A percentile compares a stretch with the other conserved stretches of the same genome.
Conservation (phyloP, 371 early-diverging fungal species). For the Apophysomyces sp. region DNA sequence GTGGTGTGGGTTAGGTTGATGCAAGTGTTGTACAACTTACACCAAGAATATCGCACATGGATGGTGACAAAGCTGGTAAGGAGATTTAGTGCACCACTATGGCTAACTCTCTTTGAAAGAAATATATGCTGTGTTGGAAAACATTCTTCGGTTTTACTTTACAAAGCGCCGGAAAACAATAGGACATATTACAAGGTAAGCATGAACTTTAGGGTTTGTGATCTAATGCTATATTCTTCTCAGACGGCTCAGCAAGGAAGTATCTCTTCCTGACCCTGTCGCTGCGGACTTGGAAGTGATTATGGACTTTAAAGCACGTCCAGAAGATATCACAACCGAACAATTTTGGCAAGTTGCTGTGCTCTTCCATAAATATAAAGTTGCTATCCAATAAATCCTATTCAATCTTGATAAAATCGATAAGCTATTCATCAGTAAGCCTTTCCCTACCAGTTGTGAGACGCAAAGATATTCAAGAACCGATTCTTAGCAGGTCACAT, state of each 20-base stretch:
- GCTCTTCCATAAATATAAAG: conserved; percentile 29
- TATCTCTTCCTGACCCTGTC: conserved; percentile 23
- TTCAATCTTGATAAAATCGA: too few relatives aligned
- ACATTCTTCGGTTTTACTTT: conserved; percentile 65
- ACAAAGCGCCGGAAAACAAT: conserved; percentile 75
- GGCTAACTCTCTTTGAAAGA: background rate
- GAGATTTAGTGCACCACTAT: background rate
- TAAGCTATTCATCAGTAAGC: too few relatives aligned
- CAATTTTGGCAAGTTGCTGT: conserved; percentile 53
- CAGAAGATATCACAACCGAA: conserved; percentile 61
- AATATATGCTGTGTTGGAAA: conserved; percentile 50
- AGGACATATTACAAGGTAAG: conserved; percentile 59
- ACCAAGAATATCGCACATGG: conserved; percentile 32
- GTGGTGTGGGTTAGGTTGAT: conserved; percentile 49
- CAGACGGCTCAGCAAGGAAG: conserved; percentile 32
- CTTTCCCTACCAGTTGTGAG: too few relatives aligned
- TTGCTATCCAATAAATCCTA: conserved; percentile 1
- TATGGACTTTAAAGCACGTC: conserved; percentile 54
- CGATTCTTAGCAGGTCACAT: too few relatives aligned
- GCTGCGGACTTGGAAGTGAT: conserved; percentile 45
- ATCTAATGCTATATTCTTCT: background rate
- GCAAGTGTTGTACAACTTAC: conserved; percentile 73
- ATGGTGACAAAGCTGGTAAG: conserved; percentile 30
- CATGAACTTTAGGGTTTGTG: background rate
- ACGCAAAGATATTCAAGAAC: too few relatives aligned